These are phyloP conservation scores for Teratosphaeria nubilosa DNA, from an alignment of 2,329 filamentous ascomycete species.

Conservation along the genomic window DNA sequence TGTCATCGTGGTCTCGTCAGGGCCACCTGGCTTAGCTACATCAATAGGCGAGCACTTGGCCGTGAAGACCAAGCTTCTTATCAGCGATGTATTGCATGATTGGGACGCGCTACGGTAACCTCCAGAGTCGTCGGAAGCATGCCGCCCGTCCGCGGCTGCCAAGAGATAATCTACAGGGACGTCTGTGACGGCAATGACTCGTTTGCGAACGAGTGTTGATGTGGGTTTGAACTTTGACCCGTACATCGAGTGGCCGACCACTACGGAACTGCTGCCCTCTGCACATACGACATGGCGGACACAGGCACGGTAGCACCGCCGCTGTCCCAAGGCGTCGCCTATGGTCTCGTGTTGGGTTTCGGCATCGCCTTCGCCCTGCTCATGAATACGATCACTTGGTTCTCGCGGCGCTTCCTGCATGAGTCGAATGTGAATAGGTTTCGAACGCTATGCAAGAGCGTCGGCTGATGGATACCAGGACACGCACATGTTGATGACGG, in stretches of 20 bases:
- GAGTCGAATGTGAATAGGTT: not conserved
- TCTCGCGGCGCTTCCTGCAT: not conserved
- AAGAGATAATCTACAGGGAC: not conserved
- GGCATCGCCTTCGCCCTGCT: not conserved
- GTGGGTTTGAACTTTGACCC: not conserved
- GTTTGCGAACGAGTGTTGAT: not conserved
- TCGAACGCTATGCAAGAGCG: not conserved
- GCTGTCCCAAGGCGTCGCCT: not conserved
- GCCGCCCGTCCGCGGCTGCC: not conserved
- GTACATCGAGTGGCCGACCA: not conserved
- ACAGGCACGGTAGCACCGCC: not conserved
- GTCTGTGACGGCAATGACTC: not conserved
- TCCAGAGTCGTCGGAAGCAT: not conserved
- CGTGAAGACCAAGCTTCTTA: not conserved
- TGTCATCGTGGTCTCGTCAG: not conserved
- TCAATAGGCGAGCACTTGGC: not conserved
- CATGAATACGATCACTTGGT: not conserved
- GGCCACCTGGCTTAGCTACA: not conserved
- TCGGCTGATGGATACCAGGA: not conserved
- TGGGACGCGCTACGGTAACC: no score
- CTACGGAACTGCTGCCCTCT: no score
- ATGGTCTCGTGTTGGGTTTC: not conserved
- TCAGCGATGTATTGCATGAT: not conserved
- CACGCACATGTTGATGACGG: conserved; percentile 55
- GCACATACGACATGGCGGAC: not conserved